Base-by-base conservation (phyloP, 2,329 filamentous ascomycete species). In the Aspergillus pseudotamarii region DNA sequence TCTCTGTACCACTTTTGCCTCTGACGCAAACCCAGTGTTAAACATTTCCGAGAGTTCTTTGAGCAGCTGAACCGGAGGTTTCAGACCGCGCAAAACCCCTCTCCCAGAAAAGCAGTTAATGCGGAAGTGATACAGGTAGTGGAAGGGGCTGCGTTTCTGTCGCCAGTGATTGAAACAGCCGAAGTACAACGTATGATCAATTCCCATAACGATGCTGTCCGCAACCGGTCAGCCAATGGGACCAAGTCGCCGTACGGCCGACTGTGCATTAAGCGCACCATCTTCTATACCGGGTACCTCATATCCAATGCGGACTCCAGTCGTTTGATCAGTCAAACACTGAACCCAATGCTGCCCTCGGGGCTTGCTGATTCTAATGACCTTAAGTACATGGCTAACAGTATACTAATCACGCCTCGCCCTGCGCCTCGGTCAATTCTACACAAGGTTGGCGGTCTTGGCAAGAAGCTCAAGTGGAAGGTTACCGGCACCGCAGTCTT, bases 201-300 rank as follows among this genome's bases (percentile, higher is more conserved):
- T 74, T 83, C 86, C 23, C 94, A 98, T 82, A 99, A 98, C 75
- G 62, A 72, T 26, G 64, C 70, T 19, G 64, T 72, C 28, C 76
- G 71, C 48, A 72, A 75, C 60, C 69, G 75, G 21, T 68, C 68
- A 4, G 68, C 73, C 21, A 79, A 77, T 58, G 67, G 69, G 23
- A 74, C 76, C 11, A 82, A 81, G 46, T 82, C 82, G 1, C 74
- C 75, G 11, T 78, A 78, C 54, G 78, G 81, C 38, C 78, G 80
- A 53, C 83, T 95, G 64, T 85, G 87, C 69, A 92, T 99, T 75
- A 93, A 92, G 77, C 94, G 94, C 75, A 92, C 89, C 1, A 90
- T 97, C 57, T 93, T 93, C 78, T 97, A 94, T 79, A 97, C 95
- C 1, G 93, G 92, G 57, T 98, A 99, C 78, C 87, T 96, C 78